Evolutionary conservation across 768 basidiomycete genomes (phyloP).

Genomic region (Polyporus arcularius): DNA sequence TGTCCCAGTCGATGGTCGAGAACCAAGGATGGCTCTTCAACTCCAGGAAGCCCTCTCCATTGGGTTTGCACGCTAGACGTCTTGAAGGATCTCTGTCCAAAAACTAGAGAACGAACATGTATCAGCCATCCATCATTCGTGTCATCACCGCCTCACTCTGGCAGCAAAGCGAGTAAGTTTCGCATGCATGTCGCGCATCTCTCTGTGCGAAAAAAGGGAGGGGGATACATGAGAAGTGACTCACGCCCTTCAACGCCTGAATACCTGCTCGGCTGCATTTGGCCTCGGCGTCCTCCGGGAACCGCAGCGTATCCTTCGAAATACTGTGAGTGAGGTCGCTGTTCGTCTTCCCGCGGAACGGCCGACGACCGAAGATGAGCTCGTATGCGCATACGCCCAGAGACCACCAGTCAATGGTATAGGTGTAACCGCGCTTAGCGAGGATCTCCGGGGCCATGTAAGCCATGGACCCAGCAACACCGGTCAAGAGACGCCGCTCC

Average conservation of each 20-base stretch:
- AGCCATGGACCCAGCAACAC: slow-evolving; percentile 97
- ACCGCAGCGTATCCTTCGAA: slow-evolving; percentile 79
- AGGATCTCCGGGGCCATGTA: slow-evolving; percentile 98
- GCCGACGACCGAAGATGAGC: slow-evolving; percentile 86
- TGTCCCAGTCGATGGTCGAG: slow-evolving; percentile 84
- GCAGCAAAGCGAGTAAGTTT: not conserved
- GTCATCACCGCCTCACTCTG: not conserved
- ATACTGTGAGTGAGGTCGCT: slow-evolving; percentile 92
- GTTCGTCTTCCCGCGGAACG: slow-evolving; percentile 93
- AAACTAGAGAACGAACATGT: slow-evolving; percentile 48
- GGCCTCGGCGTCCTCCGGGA: slow-evolving; percentile 87
- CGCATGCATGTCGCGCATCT: not conserved
- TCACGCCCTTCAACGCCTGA: slow-evolving; percentile 77
- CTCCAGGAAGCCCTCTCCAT: slow-evolving; percentile 79
- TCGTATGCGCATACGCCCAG: slow-evolving; percentile 93
- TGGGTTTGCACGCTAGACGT: slow-evolving; percentile 80
- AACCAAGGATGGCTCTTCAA: slow-evolving; percentile 88
- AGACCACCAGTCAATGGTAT: slow-evolving; percentile 96
- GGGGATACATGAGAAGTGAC: slow-evolving; percentile 32
- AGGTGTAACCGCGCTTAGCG: slow-evolving; percentile 91
- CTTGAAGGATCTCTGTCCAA: slow-evolving; percentile 82
- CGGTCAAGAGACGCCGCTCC: slow-evolving; percentile 79
- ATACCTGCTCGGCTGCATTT: slow-evolving; percentile 78
- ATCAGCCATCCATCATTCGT: slow-evolving; percentile 14
- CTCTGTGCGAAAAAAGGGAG: not conserved